Evolutionary conservation across 2,329 filamentous ascomycete species (phyloP).

Genomic region (Trichoderma semiorbis): DNA sequence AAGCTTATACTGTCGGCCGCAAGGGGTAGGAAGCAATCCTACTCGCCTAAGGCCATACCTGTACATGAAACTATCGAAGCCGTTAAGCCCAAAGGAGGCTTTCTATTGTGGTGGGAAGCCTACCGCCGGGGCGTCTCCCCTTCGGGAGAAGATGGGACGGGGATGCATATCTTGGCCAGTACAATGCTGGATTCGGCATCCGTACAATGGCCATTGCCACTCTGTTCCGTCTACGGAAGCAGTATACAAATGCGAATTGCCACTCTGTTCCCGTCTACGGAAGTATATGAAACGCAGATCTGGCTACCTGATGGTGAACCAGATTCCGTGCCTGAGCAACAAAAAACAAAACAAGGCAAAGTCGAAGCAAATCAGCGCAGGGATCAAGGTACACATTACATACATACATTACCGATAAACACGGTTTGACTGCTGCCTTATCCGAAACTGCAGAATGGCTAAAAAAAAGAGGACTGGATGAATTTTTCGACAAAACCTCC

Average conservation of each 20-base stretch:
- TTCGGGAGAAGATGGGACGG: not conserved
- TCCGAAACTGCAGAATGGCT: slow-evolving; percentile 7
- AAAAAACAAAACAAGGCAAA: not conserved
- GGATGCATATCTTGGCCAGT: not conserved
- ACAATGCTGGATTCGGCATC: not conserved
- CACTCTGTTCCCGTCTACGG: not conserved
- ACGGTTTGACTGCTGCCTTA: not conserved
- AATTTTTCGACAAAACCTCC: not conserved
- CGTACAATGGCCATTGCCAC: not conserved
- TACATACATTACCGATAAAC: not conserved
- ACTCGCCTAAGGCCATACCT: not conserved
- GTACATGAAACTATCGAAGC: slow-evolving; percentile 2
- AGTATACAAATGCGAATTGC: not conserved
- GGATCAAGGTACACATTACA: not conserved
- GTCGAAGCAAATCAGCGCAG: not conserved
- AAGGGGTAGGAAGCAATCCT: not conserved
- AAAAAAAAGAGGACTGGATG: not conserved
- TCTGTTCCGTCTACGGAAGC: not conserved
- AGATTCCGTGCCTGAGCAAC: not conserved
- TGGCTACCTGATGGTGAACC: not conserved
- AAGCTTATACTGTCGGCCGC: not conserved
- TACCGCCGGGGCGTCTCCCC: not conserved
- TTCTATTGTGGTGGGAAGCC: not conserved
- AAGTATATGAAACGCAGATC: not conserved
- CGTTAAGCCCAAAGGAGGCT: not conserved